These are phyloP conservation scores for Cruciata laevipes DNA, from an alignment of 257 asterid species.

Conservation along the genomic window DNA sequence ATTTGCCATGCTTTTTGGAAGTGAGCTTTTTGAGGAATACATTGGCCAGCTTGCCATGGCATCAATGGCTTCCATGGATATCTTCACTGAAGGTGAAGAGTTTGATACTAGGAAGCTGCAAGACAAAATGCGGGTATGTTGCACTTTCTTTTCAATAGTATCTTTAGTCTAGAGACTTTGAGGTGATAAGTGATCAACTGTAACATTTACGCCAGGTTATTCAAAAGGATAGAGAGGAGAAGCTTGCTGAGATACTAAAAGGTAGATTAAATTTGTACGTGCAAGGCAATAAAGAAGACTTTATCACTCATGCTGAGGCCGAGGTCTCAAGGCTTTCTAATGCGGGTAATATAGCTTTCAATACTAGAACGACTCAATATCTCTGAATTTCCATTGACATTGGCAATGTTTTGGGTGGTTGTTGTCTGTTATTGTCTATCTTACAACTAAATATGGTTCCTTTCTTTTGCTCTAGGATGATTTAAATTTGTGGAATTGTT, in stretches of 20 bases:
- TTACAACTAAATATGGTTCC: background rate
- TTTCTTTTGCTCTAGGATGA: background rate
- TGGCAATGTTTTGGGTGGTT: too few species aligned
- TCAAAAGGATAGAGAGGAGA: constrained; percentile 96
- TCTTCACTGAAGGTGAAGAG: constrained; percentile 74
- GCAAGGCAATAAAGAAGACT: constrained; percentile 90
- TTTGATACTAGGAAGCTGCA: constrained; percentile 80
- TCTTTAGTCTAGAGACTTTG: background rate
- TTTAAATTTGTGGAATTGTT: background rate
- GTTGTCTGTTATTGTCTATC: background rate
- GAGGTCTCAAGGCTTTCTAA: constrained; percentile 82
- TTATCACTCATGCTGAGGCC: constrained; percentile 61
- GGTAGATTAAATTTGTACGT: constrained; percentile 75
- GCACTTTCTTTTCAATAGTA: too few species aligned
- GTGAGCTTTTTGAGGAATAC: constrained; percentile 98
- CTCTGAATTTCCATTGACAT: background rate
- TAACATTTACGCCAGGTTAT: constrained; percentile 38
- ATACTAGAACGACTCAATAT: background rate
- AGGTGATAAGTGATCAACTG: background rate
- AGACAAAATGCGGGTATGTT: constrained; percentile 87
- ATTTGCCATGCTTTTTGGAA: constrained; percentile 98
- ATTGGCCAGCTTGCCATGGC: constrained; percentile 99
- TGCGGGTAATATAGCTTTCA: constrained; percentile 50
- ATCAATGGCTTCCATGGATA: constrained; percentile 95
- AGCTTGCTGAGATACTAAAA: constrained; percentile 71